phyloP scores from a whole-genome alignment of 2,329 filamentous ascomycete species.

The Colletotrichum eremochloae region DNA sequence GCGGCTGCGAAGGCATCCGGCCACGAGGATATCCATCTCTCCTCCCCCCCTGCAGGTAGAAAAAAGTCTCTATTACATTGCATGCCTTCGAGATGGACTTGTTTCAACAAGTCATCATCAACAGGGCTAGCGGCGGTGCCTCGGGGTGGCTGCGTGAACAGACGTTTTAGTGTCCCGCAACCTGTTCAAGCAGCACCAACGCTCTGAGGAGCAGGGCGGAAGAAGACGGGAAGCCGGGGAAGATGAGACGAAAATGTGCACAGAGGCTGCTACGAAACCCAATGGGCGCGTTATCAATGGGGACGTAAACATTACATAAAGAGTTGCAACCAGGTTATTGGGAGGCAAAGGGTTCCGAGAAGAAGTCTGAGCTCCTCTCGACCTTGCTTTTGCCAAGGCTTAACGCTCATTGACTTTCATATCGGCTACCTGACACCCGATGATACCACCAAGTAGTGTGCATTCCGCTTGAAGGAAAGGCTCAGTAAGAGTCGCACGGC shows the following conservation, averaged over 20 bases:
- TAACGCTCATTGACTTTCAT: not conserved
- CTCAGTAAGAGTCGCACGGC: not conserved
- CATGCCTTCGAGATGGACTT: not conserved
- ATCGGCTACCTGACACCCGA: not conserved
- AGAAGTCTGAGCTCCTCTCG: conserved; percentile 8
- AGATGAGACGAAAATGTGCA: conserved; percentile 41
- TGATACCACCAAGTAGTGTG: not conserved
- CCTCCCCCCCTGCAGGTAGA: not conserved
- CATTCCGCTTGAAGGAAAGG: not conserved
- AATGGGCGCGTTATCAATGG: conserved; percentile 24
- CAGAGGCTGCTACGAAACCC: conserved; percentile 33
- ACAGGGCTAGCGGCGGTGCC: conserved; percentile 21
- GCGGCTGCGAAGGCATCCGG: not conserved
- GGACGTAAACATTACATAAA: not conserved
- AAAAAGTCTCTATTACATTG: not conserved
- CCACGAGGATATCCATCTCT: conserved; percentile 1
- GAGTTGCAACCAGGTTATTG: conserved; percentile 5
- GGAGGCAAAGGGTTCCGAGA: not conserved
- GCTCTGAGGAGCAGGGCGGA: conserved; percentile 25
- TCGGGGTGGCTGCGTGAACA: conserved; percentile 30
- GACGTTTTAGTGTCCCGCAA: conserved; percentile 28
- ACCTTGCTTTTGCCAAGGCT: not conserved
- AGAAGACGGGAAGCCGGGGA: conserved; percentile 32
- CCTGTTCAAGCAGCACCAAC: conserved; percentile 6
- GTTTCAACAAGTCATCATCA: conserved; percentile 11